These are phyloP conservation scores for Glycine tomentella DNA, from an alignment of 306 rosid species.

Conservation along the genomic window DNA sequence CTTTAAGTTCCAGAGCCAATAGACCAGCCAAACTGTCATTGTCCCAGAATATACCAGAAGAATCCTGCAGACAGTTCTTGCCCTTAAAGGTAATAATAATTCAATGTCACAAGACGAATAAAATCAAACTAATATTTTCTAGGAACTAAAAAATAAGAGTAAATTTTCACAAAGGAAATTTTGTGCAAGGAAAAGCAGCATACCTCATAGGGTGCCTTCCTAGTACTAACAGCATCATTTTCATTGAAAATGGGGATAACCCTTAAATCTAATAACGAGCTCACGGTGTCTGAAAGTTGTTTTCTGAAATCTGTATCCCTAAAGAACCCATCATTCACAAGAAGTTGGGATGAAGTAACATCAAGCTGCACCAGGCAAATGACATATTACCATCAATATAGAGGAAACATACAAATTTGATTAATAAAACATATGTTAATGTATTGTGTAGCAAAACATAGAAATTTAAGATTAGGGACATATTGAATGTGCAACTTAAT, in stretches of 20 bases:
- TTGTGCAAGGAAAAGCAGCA: conserved; percentile 35
- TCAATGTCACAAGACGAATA: conserved; percentile 5
- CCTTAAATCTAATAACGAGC: conserved; percentile 64
- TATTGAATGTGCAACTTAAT: neutral
- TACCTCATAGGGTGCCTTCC: conserved; percentile 87
- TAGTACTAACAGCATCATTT: conserved; percentile 92
- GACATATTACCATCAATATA: conserved; percentile 36
- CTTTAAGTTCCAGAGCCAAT: conserved; percentile 82
- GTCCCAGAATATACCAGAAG: conserved; percentile 94
- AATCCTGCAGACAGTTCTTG: conserved; percentile 68
- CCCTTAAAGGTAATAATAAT: conserved; percentile 42
- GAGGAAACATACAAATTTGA: neutral
- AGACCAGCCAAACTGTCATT: conserved; percentile 91
- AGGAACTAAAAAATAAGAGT: neutral
- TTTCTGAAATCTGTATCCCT: conserved; percentile 71
- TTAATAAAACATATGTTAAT: conserved; percentile 12
- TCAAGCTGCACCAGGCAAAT: conserved; percentile 73
- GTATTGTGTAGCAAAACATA: neutral
- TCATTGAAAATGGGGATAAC: conserved; percentile 91
- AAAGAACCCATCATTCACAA: conserved; percentile 83
- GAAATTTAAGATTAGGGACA: conserved; percentile 3
- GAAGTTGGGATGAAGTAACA: conserved; percentile 93
- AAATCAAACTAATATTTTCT: conserved; percentile 5
- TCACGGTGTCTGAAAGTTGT: conserved; percentile 82
- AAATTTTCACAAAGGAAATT: conserved; percentile 8